Base-by-base conservation (phyloP, 257 asterid species). In the Petrea volubilis region DNA sequence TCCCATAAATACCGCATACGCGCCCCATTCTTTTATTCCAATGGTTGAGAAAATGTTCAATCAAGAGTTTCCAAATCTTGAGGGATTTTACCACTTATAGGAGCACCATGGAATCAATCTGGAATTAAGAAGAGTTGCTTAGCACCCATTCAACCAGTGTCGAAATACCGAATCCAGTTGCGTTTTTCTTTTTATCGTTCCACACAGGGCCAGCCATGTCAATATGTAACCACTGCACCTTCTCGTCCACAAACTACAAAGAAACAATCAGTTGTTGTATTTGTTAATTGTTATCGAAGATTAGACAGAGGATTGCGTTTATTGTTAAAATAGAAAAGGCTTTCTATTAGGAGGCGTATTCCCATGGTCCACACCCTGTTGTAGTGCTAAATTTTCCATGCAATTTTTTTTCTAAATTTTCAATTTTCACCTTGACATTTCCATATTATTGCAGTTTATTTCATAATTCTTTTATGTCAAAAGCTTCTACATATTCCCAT, bases 161-260 rank as follows among this genome's bases (percentile, higher is more conserved):
- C 2, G 95, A 80, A 68, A 94, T 74, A 28, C 95, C 99, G 23
- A 91, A 94, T 60, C 99, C 97, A 0, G 99, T 91, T 11, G 96
- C 97, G 0, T 70, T 66, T 69, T 94, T 91, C 86, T 88, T 89
- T 66, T 91, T 90, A 1, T 95, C 95, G 15, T 75, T 87, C 92
- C 93, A 90, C 7, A 95, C 98, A 0, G 97, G 99, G 21, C 97
- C 99, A 4, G 97, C 96, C 82, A 95, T 80, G 85, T 95, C 99
- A 7, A 95, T 88, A 51, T 95, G 99, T 98, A 95, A 79, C 99
- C 99, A 95, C 40, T 88, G 88, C 18, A 92, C 99, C 81, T 92
- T 95, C 78, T 92, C 98, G 28, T 92, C 89, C 11, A 95, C 99
- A 87, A 95, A 95, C 99, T 91, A 96, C 88, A 76, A 38, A 13